Evolutionary conservation across 2,329 filamentous ascomycete species (phyloP), one percentile per base, ranked within the genome.

Genomic region (Trichoderma asperellum): DNA sequence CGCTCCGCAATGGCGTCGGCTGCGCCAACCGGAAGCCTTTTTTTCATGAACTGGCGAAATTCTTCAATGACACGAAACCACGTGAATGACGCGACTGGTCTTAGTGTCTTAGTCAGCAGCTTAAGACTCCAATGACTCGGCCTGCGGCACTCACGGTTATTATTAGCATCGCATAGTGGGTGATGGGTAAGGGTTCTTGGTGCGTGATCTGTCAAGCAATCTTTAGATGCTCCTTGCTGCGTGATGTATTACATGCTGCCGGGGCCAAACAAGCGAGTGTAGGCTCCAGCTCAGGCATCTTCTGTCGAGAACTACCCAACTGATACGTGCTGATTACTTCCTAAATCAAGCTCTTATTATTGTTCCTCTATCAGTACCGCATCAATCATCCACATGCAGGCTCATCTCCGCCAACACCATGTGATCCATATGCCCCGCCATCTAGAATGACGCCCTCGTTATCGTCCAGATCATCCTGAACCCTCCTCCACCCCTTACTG

Each of bases 361-460:
- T 8, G 43, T 18, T 24, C 2, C 47, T 49, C 47, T 12, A 53
- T 16, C 4, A 29, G 29, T 24, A 16, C 2, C 7, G 24, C 49
- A 6, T 53, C 7, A 6, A 3, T 56, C 52, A 81, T 11, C 81
- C 80, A 68, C 81, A 81, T 5, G 72, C 79, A 29, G 83, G 83
- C 74, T 84, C 77, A 63, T 77, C 74, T 53, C 69, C 71, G 27
- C 32, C 55, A 32, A 67, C 73, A 7, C 32, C 59, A 16, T 65
- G 60, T 35, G 18, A 10, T 8, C 85, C 86, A 59, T 84, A 82
- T 0, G 83, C 76, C 0, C 87, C 87, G 7, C 87, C 87, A 70
- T 89, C 86, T 0, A 89, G 77, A 59, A 89, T 89, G 10, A 89
- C 79, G 0, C 77, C 82, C 73, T 89, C 87, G 69, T 89, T 89